Conservation (phyloP, 1,139 yeast genomes). For the Hemisphaericaspora xylofermentans region DNA sequence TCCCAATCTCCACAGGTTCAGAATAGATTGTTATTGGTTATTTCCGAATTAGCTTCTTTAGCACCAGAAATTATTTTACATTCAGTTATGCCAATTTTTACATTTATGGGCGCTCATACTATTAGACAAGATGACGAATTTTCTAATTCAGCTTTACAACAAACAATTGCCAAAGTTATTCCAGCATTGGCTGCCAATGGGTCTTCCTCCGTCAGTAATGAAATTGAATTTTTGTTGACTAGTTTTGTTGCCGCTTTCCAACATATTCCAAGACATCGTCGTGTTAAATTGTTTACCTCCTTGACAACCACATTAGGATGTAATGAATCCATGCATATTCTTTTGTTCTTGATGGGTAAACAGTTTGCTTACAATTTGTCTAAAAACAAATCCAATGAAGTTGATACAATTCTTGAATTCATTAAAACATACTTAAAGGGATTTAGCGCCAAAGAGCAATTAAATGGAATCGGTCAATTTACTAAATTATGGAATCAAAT, state of each 20-base stretch:
- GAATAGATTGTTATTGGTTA: constrained; percentile 77
- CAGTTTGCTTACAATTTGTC: constrained; percentile 59
- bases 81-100: constrained; percentile 97
- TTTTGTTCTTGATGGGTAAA: constrained; percentile 76
- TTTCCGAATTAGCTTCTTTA: constrained; percentile 82
- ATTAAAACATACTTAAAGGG: constrained; percentile 64
- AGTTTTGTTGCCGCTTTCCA: constrained; percentile 92
- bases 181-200: constrained; percentile 81
- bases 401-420: constrained; percentile 68
- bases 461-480: constrained; percentile 57
- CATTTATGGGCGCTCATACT: constrained; percentile 98
- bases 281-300: constrained; percentile 80
- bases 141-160: constrained; percentile 88
- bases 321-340: constrained; percentile 62
- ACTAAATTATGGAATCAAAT: constrained; percentile 54
- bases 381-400: constrained; percentile 63
- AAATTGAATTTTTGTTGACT: constrained; percentile 78
- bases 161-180: constrained; percentile 84
- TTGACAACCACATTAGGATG: constrained; percentile 78
- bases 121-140: constrained; percentile 96
- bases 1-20: constrained; percentile 94
- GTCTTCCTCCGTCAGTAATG: constrained; percentile 51
- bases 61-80: constrained; percentile 92
- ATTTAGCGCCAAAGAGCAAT: constrained; percentile 68
- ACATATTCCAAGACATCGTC: constrained; percentile 95